Evolutionary conservation across 2,329 filamentous ascomycete species (phyloP).

Genomic region (Ophiocordyceps robertsii): DNA sequence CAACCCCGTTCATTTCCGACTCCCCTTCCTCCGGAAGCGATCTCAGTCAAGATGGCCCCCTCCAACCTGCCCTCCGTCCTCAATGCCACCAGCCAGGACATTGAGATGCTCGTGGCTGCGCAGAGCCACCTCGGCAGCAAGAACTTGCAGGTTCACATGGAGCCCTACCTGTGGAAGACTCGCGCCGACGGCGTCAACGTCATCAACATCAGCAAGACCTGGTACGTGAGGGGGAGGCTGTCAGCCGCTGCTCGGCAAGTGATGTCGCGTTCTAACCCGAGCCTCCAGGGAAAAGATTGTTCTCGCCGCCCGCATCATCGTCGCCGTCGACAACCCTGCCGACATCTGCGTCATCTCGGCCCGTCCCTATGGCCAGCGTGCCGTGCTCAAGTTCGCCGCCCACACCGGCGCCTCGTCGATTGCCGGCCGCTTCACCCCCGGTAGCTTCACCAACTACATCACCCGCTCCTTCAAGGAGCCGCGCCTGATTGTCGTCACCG

Average conservation of each 20-base stretch:
- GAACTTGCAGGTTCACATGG: slow-evolving; percentile 99
- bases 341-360: slow-evolving; percentile 99
- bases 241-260: neutral
- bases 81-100: slow-evolving; percentile 95
- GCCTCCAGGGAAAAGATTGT: slow-evolving; percentile 91
- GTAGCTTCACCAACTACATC: slow-evolving; percentile 99
- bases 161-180: slow-evolving; percentile 99
- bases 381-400: slow-evolving; percentile 97
- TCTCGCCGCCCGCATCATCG: slow-evolving; percentile 96
- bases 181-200: slow-evolving; percentile 97
- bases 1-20: slow-evolving; percentile 10
- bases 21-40: slow-evolving; percentile 20
- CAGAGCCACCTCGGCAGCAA: slow-evolving; percentile 95
- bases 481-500: slow-evolving; percentile 97
- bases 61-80: slow-evolving; percentile 87
- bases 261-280: neutral
- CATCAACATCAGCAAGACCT: slow-evolving; percentile 99
- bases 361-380: slow-evolving; percentile 98
- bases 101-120: slow-evolving; percentile 97
- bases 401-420: slow-evolving; percentile 98
- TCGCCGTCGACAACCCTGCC: slow-evolving; percentile 97
- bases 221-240: slow-evolving; percentile 44
- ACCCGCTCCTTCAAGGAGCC: slow-evolving; percentile 99
- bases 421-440: slow-evolving; percentile 98
- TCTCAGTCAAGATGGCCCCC: slow-evolving; percentile 73